Base-by-base conservation (phyloP, 176 grass and related monocot genomes). In the Miscanthus lutarioriparius region DNA sequence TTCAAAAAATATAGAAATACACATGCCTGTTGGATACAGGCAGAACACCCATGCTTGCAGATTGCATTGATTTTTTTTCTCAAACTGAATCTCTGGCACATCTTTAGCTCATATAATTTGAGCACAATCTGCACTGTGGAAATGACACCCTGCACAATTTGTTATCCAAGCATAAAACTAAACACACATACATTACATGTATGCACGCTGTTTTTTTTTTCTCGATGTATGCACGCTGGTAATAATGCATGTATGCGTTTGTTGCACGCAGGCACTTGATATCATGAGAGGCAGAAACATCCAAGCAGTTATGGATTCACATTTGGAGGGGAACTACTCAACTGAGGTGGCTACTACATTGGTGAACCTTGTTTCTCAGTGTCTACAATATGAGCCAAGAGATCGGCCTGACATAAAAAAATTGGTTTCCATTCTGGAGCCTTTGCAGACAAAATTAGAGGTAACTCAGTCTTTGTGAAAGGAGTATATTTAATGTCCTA, bases 241-340 rank as follows among this genome's bases (percentile, higher is more conserved):
- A 83, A 61, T 86, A 53, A 44, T 78, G 66, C 3, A 40, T 67
- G 59, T 58, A 47, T 67, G 45, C 62, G n/a, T 79, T 88, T 1
- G 16, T 58, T 86, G 69, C 63, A 11, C 16, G 11, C 83, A 99
- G 96, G 96, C 96, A 51, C 89, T 96, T 44, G 96, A 99, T 84
- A 80, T 99, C 80, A 96, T 99, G 75, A 86, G 90, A 37, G 76
- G 78, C 37, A 96, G 89, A 90, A 96, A 96, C 65, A 94, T 96
- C 30, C 81, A 89, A 72, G 86, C 90, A 45, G 72, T 99, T 70
- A 96, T 96, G 86, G 96, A 99, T 87, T 96, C 96, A 22, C 91
- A 94, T 89, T 89, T 99, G 72, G 96, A 99, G 82, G n/a, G n/a
- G 5, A 94, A 96, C 71, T 94, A 96, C 70, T 92, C 91, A 63